Percentiles rank a stretch among this genome's conserved stretches.
Evolutionary conservation across 441 rosid species (phyloP).

Genomic region (Adansonia grandidieri): DNA sequence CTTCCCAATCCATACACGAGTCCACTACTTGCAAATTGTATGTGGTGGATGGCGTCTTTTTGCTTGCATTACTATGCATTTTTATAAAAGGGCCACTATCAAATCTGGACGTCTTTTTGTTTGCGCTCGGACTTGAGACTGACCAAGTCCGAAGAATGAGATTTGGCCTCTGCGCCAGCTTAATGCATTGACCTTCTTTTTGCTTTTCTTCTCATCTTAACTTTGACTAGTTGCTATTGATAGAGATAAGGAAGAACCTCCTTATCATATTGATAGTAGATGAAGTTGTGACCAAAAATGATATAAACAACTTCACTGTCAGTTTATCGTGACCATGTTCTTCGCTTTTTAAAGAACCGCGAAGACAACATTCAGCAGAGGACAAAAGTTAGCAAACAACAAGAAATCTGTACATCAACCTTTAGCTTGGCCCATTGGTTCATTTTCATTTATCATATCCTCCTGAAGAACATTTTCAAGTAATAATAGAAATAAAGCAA

Average conservation of each 20-base stretch:
- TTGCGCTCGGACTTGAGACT: too few relatives aligned
- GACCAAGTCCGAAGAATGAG: not conserved
- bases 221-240: too few relatives aligned
- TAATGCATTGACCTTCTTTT: not conserved
- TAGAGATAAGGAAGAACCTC: too few relatives aligned
- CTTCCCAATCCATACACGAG: too few relatives aligned
- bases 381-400: not conserved
- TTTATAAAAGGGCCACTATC: not conserved
- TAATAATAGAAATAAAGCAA: not conserved
- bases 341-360: too few relatives aligned
- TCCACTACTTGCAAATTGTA: not conserved
- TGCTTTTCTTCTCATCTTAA: not conserved
- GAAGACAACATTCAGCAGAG: too few relatives aligned
- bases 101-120: not conserved
- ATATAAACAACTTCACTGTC: not conserved
- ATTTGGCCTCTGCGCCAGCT: too few relatives aligned
- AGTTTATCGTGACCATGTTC: too few relatives aligned
- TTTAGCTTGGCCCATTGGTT: not conserved
- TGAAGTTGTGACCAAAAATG: not conserved
- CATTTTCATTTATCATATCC: not conserved
- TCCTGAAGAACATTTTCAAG: too few relatives aligned
- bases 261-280: not conserved
- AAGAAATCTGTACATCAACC: not conserved
- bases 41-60: not conserved
- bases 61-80: not conserved